Evolutionary conservation across 495 filamentous ascomycete genomes (phyloP).

Genomic region (Corynascus novoguineensis): DNA sequence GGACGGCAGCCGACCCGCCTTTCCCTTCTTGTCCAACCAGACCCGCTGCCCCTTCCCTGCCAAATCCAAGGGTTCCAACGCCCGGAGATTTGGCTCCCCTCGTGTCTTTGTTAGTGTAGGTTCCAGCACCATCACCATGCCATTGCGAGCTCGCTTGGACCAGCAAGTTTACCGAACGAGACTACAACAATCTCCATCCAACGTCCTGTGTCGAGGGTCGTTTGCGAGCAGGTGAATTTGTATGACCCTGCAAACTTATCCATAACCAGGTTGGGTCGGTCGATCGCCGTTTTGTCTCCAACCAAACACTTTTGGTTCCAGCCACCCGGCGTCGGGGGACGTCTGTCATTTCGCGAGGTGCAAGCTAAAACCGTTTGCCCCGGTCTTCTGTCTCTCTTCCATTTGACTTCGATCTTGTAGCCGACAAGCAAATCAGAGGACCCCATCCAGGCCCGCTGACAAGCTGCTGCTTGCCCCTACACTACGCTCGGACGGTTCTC

Average conservation of each 20-base stretch:
- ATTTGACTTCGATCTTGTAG: slow-evolving; percentile 2
- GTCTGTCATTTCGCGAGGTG: slow-evolving; percentile 2
- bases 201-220: neutral
- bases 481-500: slow-evolving; percentile 20
- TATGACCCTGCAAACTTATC: neutral
- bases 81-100: neutral
- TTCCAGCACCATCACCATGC: neutral
- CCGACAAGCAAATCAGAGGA: neutral
- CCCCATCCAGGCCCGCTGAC: neutral
- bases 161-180: neutral
- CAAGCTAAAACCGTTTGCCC: neutral
- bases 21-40: neutral
- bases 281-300: slow-evolving; percentile 16
- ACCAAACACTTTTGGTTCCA: slow-evolving; percentile 13
- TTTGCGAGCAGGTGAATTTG: neutral
- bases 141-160: neutral
- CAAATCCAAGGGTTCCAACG: neutral
- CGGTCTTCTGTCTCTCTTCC: slow-evolving; percentile 5
- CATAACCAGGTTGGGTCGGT: neutral
- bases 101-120: too few species aligned
- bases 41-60: neutral
- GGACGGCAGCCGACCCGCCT: slow-evolving; percentile 7
- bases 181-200: neutral
- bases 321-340: slow-evolving; percentile 4
- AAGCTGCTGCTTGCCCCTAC: slow-evolving; percentile 1